phyloP scores from a whole-genome alignment of 768 basidiomycete species.

The Terana coerulea region DNA sequence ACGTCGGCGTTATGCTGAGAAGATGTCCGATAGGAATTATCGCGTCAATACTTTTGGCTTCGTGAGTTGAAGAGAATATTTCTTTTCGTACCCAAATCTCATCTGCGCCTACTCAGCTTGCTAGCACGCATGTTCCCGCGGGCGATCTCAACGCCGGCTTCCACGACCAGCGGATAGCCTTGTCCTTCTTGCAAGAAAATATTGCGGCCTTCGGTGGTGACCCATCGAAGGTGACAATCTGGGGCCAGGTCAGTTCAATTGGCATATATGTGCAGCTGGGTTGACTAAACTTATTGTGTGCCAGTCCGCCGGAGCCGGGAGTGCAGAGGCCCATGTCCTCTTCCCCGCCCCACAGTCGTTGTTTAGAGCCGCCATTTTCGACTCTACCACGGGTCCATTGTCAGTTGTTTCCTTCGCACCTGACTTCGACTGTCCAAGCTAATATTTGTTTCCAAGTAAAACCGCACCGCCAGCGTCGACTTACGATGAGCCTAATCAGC shows the following conservation, averaged over 20 bases:
- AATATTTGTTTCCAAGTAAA: conserved; percentile 35
- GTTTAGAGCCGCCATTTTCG: conserved; percentile 50
- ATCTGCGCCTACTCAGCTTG: conserved; percentile 32
- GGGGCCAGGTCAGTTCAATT: conserved; percentile 42
- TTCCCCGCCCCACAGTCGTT: conserved; percentile 35
- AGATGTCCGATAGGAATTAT: conserved; percentile 40
- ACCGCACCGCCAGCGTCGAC: conserved; percentile 26
- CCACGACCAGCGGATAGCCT: conserved; percentile 52
- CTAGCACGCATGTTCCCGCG: conserved; percentile 41
- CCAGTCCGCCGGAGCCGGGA: conserved; percentile 51
- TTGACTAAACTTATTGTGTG: not conserved
- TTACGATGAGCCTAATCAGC: conserved; percentile 27
- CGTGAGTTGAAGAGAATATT: conserved; percentile 31
- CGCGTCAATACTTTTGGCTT: conserved; percentile 58
- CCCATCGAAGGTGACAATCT: conserved; percentile 48
- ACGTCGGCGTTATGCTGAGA: not conserved
- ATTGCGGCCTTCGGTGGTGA: conserved; percentile 46
- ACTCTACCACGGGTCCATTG: conserved; percentile 54
- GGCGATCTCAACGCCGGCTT: conserved; percentile 40
- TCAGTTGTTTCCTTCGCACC: conserved; percentile 29
- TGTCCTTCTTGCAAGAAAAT: conserved; percentile 63
- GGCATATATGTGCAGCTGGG: not conserved
- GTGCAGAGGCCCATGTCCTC: conserved; percentile 45
- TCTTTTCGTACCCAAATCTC: not conserved
- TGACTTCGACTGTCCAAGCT: not conserved